These are phyloP conservation scores for Pythium scleroteichum DNA, from an alignment of 352 stramenopile genomes.

Conservation along the genomic window DNA sequence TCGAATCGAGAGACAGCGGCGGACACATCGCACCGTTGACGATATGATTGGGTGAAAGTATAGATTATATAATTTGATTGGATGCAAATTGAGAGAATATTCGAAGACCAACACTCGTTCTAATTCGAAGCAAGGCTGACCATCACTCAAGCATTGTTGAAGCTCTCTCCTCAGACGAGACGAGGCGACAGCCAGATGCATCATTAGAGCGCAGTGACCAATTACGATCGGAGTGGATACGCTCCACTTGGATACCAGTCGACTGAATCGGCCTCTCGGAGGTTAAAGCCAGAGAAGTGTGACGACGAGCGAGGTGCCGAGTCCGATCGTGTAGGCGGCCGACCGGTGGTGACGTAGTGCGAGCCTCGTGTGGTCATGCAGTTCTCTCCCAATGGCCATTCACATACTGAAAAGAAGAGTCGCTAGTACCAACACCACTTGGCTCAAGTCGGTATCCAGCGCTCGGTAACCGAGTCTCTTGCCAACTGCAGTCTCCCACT, in stretches of 20 bases:
- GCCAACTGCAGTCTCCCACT: constrained; percentile 1
- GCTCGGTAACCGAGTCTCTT: constrained; percentile 3
- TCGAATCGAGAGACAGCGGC: background rate
- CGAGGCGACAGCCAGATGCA: background rate
- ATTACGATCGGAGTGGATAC: too few relatives aligned
- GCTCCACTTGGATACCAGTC: too few relatives aligned
- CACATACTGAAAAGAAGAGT: background rate
- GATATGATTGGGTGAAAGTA: constrained; percentile 10
- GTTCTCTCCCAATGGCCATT: background rate
- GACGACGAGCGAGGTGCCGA: background rate
- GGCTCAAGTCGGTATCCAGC: background rate
- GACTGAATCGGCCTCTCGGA: too few relatives aligned
- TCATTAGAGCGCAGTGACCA: constrained; percentile 6
- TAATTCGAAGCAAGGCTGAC: background rate
- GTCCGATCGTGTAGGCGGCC: background rate
- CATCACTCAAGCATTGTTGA: constrained; percentile 7
- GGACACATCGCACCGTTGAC: constrained; percentile 1
- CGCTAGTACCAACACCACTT: constrained; percentile 6
- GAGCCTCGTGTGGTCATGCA: background rate
- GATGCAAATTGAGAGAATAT: background rate
- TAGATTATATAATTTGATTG: background rate
- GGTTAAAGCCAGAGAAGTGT: background rate
- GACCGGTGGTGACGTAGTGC: background rate
- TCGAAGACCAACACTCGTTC: background rate
- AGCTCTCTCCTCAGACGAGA: background rate